phyloP scores from a whole-genome alignment of 768 basidiomycete genomes.

The Cytidiella melzeri region DNA sequence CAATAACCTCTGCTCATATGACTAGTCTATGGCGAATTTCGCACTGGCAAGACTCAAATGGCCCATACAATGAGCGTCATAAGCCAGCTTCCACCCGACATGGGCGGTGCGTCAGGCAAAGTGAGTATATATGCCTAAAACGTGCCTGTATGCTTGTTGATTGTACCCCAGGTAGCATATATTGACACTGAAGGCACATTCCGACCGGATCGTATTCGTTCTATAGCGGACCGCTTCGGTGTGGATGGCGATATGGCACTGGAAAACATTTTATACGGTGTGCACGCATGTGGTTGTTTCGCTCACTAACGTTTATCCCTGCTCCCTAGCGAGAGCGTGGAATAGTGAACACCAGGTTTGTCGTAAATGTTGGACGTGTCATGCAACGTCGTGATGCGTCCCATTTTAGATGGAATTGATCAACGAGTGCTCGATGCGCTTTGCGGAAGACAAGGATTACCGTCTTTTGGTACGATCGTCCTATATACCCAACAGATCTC shows the following conservation, averaged over 20 bases:
- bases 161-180: constrained; percentile 64
- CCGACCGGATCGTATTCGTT: constrained; percentile 86
- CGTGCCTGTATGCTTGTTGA: constrained; percentile 3
- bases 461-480: constrained; percentile 49
- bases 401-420: constrained; percentile 87
- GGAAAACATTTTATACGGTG: constrained; percentile 90
- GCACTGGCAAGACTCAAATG: constrained; percentile 93
- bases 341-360: constrained; percentile 88
- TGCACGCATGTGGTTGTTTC: constrained; percentile 2
- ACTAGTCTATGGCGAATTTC: constrained; percentile 90
- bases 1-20: constrained; percentile 1
- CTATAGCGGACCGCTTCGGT: constrained; percentile 90
- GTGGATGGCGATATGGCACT: constrained; percentile 85
- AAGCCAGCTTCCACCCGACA: constrained; percentile 80
- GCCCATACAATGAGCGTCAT: constrained; percentile 94
- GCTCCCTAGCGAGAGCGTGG: constrained; percentile 66
- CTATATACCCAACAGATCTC: neutral
- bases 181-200: constrained; percentile 95
- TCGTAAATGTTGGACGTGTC: neutral
- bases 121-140: constrained; percentile 30
- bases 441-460: constrained; percentile 86
- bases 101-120: constrained; percentile 90
- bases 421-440: constrained; percentile 81
- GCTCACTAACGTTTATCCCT: constrained; percentile 9
- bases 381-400: no score